phyloP scores from a whole-genome alignment of 108 stramenopile species.

The Nannochloropsis salina region DNA sequence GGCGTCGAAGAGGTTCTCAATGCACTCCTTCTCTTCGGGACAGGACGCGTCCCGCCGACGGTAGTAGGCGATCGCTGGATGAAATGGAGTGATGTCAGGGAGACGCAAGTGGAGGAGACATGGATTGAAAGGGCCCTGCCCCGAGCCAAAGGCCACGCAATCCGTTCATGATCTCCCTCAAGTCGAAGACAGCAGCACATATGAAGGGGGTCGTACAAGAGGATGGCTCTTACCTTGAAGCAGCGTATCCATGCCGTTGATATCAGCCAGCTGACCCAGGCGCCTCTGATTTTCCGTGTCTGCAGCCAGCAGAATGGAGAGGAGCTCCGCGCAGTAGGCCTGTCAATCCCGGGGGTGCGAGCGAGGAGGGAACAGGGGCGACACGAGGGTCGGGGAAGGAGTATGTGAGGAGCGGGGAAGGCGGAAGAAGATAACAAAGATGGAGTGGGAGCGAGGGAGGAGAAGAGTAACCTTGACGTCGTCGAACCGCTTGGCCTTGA shows the following conservation, averaged over 20 bases:
- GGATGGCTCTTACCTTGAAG: constrained; percentile 29
- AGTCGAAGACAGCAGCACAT: neutral
- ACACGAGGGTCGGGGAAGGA: neutral
- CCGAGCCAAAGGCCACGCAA: too few relatives aligned
- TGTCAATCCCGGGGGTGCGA: neutral
- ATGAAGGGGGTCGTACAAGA: neutral
- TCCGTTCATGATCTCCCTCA: neutral
- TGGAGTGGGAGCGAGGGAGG: neutral
- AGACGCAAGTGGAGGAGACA: too few relatives aligned
- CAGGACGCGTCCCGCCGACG: constrained; percentile 43
- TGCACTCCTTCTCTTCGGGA: constrained; percentile 55
- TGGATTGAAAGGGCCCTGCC: too few relatives aligned
- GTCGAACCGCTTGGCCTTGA: neutral
- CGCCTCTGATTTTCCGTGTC: neutral
- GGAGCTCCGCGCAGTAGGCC: neutral
- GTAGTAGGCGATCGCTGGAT: constrained; percentile 43
- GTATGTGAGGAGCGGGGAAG: neutral
- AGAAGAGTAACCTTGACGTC: neutral
- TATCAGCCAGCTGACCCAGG: neutral
- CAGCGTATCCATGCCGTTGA: constrained; percentile 52
- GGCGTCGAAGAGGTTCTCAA: constrained; percentile 53
- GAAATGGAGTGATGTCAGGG: too few relatives aligned
- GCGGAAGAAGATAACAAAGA: neutral
- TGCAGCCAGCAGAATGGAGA: neutral
- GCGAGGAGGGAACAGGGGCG: neutral